Evolutionary conservation across 257 asterid species (phyloP).

Genomic region (Coffea canephora): DNA sequence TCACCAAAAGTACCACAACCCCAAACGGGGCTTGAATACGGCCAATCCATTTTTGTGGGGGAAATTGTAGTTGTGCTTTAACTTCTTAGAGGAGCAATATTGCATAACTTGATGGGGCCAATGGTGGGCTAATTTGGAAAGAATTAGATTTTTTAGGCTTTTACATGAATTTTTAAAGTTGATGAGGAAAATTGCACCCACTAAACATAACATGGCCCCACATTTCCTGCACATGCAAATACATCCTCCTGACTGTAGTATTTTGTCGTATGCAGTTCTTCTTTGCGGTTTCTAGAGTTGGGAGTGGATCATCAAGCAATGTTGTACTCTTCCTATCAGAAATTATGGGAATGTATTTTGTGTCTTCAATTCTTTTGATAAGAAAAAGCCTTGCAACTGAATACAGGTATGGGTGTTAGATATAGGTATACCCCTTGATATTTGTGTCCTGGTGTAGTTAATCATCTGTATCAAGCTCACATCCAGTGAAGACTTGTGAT

Average conservation of each 20-base stretch:
- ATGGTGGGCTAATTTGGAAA: no score
- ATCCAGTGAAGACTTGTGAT: neutral
- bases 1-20: no score
- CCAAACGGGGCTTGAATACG: neutral
- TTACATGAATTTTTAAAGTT: neutral
- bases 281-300: constrained; percentile 97
- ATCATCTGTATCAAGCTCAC: neutral
- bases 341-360: constrained; percentile 98
- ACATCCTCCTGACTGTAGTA: constrained; percentile 4
- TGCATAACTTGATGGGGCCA: neutral
- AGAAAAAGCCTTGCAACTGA: constrained; percentile 97
- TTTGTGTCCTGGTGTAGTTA: neutral
- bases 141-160: neutral
- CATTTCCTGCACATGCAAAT: neutral
- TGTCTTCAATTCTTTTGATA: constrained; percentile 85
- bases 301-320: constrained; percentile 99
- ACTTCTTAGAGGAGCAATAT: neutral
- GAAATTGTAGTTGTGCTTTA: neutral
- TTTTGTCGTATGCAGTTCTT: constrained; percentile 70
- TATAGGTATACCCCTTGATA: neutral
- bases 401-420: constrained; percentile 54
- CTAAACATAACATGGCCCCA: neutral
- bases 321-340: constrained; percentile 98
- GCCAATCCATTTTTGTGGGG: neutral
- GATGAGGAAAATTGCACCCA: neutral